Base-by-base conservation (phyloP, 2,329 filamentous ascomycete genomes). In the Fusarium anguioides region DNA sequence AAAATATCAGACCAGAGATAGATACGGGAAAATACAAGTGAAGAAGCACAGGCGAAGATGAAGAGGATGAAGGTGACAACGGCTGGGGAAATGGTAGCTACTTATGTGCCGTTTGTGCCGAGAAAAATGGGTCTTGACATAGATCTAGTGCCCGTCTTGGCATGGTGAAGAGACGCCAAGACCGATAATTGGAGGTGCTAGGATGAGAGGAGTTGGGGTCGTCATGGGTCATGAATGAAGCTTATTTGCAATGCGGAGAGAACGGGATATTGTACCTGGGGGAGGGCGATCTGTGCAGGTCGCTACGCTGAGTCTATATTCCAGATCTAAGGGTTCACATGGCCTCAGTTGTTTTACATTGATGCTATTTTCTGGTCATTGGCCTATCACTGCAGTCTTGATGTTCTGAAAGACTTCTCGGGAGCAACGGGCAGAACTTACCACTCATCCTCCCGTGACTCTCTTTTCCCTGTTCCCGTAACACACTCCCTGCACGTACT, bases 51-150 rank as follows among this genome's bases (percentile, higher is more conserved):
- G 39, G 31, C 26, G 17, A 40, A 7, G 46, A 48, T 48, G n/a
- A 40, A 40, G 46, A 14, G 10, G 23, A 48, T 5, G 31, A 48
- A 10, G 14, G 29, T 14, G 29, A 31, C 29, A 31, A 31, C 14
- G 31, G 14, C 46, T 23, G 35, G 54, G 36, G 37, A 24, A 26
- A 29, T n/a, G 9, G 31, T 9, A 44, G 56, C 29, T 60, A 51
- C 56, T 60, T 60, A 60, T 60, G 56, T 60, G 56, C 56, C 56
- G 56, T 60, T 60, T 7, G 56, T 44, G 54, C 56, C 56, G 56
- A 60, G 54, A 60, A 60, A 60, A 51, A 42, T 29, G 56, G 56
- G 6, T 4, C 42, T 21, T 21, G 3, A 26, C 5, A 17, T 4
- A 0, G 9, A 37, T 60, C 44, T 51, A 41, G 18, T 1, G 7